Evolutionary conservation across 371 early-diverging fungal species (phyloP).

Genomic region (Mucor ambiguus): DNA sequence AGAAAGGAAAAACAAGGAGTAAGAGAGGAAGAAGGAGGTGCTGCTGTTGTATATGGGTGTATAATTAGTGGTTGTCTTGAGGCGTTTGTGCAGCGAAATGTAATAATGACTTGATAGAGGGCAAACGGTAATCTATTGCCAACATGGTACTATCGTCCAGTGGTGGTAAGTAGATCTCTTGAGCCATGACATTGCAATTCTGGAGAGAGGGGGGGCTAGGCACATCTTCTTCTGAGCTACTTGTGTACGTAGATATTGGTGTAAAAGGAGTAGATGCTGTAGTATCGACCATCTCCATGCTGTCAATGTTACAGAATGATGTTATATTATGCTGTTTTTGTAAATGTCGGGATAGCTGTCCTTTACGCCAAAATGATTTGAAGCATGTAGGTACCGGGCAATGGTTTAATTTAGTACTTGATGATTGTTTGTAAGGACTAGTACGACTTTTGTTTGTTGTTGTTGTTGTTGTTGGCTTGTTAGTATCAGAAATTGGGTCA

Average conservation of each 20-base stretch:
- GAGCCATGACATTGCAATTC: not conserved
- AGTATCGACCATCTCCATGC: slow-evolving; percentile 1
- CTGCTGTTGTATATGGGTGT: not conserved
- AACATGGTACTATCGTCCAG: slow-evolving; percentile 8
- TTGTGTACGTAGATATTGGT: slow-evolving; percentile 1
- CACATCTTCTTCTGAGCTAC: slow-evolving; percentile 6
- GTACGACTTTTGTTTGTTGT: slow-evolving; percentile 7
- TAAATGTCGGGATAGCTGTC: slow-evolving; percentile 50
- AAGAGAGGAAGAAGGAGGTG: not conserved
- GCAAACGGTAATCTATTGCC: slow-evolving; percentile 17
- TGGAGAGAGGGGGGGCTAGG: not conserved
- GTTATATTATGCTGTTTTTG: slow-evolving; percentile 27
- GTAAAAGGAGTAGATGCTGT: slow-evolving; percentile 4
- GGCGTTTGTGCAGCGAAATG: not conserved
- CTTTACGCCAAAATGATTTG: slow-evolving; percentile 52
- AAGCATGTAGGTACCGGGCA: slow-evolving; percentile 43
- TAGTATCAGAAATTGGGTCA: not conserved
- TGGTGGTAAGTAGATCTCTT: slow-evolving; percentile 21
- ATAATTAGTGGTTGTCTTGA: not conserved
- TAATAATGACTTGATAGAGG: slow-evolving; percentile 25
- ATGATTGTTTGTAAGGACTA: slow-evolving; percentile 35
- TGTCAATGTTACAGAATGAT: slow-evolving; percentile 12
- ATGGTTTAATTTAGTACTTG: slow-evolving; percentile 36
- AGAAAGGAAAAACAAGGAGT: not conserved
- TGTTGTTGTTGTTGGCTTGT: slow-evolving; percentile 6